Conservation (phyloP, 768 basidiomycete genomes). For the Lyophyllum semitale region DNA sequence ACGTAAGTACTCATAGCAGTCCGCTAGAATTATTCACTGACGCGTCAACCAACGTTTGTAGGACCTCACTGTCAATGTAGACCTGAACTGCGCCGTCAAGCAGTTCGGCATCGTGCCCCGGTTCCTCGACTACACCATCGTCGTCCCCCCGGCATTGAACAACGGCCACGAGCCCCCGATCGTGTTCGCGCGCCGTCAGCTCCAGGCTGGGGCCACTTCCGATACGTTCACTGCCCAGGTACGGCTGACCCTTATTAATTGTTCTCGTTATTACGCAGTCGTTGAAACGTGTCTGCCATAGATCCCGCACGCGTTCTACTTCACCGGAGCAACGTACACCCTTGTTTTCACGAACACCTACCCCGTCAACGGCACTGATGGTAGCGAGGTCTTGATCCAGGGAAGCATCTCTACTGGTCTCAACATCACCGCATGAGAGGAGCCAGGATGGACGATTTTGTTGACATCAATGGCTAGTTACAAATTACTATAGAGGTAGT, state of each 20-base stretch:
- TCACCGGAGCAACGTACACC: neutral
- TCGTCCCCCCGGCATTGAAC: conserved; percentile 3
- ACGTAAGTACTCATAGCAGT: conserved; percentile 6
- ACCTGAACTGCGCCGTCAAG: conserved; percentile 7
- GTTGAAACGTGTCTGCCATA: neutral
- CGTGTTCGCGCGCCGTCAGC: conserved; percentile 11
- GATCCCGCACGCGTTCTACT: conserved; percentile 6
- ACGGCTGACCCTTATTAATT: neutral
- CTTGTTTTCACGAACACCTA: conserved; percentile 6
- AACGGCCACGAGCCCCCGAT: conserved; percentile 13
- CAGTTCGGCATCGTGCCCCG: conserved; percentile 6
- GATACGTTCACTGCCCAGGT: conserved; percentile 12
- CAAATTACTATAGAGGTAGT: no score
- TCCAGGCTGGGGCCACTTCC: conserved; percentile 5
- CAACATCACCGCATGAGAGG: conserved; percentile 4
- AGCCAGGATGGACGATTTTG: no score
- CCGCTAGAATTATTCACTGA: neutral
- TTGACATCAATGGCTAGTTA: no score
- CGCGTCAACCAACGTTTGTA: neutral
- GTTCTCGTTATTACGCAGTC: neutral
- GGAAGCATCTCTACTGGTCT: conserved; percentile 1
- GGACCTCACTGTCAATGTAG: conserved; percentile 4
- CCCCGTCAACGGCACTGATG: conserved; percentile 8
- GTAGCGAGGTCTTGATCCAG: conserved; percentile 9
- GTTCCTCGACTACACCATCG: conserved; percentile 11